Evolutionary conservation across 768 basidiomycete species (phyloP).

Genomic region (Suillus decipiens): DNA sequence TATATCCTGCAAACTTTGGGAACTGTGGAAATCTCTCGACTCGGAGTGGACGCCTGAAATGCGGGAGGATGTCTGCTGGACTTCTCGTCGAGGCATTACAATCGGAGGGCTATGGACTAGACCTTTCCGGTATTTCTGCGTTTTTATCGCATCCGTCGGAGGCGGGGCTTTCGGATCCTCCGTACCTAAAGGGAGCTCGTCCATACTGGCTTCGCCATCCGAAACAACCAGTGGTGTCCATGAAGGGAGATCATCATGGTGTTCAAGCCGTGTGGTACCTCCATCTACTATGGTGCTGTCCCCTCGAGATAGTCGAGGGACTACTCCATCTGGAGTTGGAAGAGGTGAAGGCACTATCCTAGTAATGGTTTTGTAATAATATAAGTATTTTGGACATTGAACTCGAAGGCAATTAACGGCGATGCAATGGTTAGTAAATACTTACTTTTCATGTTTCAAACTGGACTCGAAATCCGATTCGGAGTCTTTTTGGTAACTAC

Average conservation of each 20-base stretch:
- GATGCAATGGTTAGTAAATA: background rate
- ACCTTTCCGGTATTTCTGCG: background rate
- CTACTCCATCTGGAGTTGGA: background rate
- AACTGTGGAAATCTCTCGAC: background rate
- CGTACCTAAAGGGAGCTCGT: background rate
- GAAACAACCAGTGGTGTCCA: constrained; percentile 6
- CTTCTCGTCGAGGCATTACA: background rate
- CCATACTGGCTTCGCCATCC: background rate
- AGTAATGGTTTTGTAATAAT: background rate
- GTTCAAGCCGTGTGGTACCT: background rate
- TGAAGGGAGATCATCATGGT: background rate
- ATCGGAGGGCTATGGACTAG: background rate
- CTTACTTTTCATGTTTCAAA: background rate
- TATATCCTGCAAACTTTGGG: background rate
- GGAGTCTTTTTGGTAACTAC: background rate
- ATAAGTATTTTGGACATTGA: background rate
- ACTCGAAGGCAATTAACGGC: background rate
- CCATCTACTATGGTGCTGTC: too few species aligned
- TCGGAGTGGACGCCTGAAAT: background rate
- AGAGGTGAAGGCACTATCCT: background rate
- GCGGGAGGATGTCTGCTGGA: background rate
- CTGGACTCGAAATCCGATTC: background rate
- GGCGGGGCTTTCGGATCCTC: background rate
- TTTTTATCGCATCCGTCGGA: background rate
- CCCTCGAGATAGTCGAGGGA: background rate